These are phyloP conservation scores for Paramecium tetraurelia DNA, from an alignment of 73 alveolate genomes.

Conservation along the genomic window DNA sequence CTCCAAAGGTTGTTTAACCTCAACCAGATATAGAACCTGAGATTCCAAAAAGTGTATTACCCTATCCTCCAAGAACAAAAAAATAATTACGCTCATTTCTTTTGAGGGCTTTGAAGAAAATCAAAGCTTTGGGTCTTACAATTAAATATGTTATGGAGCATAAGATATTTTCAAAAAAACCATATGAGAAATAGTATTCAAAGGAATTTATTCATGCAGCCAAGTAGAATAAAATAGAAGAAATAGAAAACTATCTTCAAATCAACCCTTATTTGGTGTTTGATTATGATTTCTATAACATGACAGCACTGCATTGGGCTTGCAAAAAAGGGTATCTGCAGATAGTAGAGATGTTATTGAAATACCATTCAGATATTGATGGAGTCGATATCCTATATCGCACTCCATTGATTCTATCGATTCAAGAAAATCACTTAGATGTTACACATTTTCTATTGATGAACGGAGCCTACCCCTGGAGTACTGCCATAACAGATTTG, in stretches of 20 bases:
- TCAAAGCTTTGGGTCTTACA: neutral
- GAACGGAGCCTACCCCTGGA: slow-evolving; percentile 46
- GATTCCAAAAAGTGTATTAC: neutral
- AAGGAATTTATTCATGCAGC: slow-evolving; percentile 15
- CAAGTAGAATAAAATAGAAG: neutral
- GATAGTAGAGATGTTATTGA: neutral
- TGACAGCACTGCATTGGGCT: slow-evolving; percentile 38
- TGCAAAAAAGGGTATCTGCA: neutral
- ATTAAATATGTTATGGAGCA: neutral
- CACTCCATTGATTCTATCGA: neutral
- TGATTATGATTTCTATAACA: slow-evolving; percentile 41
- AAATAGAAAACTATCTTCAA: neutral
- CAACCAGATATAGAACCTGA: neutral
- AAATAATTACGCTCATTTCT: neutral
- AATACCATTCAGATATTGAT: slow-evolving; percentile 17
- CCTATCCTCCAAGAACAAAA: slow-evolving; percentile 27
- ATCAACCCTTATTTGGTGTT: slow-evolving; percentile 15
- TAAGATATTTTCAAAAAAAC: slow-evolving; percentile 34
- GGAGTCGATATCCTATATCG: neutral
- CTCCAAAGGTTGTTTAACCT: neutral
- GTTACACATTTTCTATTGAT: neutral
- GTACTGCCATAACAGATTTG: slow-evolving; percentile 30
- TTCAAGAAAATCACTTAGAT: neutral
- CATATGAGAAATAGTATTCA: neutral
- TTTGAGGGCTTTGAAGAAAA: neutral